phyloP scores from a whole-genome alignment of 805 yeast genomes.

The Ogataea polymorpha region DNA sequence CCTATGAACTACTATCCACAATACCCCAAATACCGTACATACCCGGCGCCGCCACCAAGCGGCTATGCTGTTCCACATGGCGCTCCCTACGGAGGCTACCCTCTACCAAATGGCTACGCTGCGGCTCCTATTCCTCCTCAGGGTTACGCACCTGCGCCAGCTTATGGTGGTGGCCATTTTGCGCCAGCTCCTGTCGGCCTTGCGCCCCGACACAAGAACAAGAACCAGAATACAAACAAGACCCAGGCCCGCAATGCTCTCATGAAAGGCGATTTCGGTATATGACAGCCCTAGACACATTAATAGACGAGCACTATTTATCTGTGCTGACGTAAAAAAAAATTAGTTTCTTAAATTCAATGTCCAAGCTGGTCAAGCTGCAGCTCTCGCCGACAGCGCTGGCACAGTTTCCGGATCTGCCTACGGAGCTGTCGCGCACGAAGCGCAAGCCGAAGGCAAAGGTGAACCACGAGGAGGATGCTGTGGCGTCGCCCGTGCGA shows the following conservation, averaged over 20 bases:
- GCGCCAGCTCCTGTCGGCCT: constrained; percentile 42
- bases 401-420: constrained; percentile 12
- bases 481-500: constrained; percentile 17
- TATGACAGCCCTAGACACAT: constrained; percentile 29
- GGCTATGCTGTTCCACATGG: not conserved
- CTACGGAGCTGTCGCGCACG: constrained; percentile 7
- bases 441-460: constrained; percentile 8
- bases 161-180: constrained; percentile 31
- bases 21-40: constrained; percentile 9
- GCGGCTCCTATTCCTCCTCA: not conserved
- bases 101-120: not conserved
- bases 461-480: constrained; percentile 13
- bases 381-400: constrained; percentile 12
- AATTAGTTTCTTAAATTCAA: not conserved
- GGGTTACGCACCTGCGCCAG: not conserved
- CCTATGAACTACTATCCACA: not conserved
- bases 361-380: constrained; percentile 16
- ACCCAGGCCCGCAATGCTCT: constrained; percentile 62
- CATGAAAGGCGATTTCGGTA: constrained; percentile 66
- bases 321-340: constrained; percentile 2
- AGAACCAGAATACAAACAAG: constrained; percentile 37
- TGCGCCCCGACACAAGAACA: constrained; percentile 45
- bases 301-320: not conserved
- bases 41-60: constrained; percentile 1
- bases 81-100: not conserved